Evolutionary conservation across 176 grass and related monocot genomes (phyloP).

Genomic region (Juncus inflexus): DNA sequence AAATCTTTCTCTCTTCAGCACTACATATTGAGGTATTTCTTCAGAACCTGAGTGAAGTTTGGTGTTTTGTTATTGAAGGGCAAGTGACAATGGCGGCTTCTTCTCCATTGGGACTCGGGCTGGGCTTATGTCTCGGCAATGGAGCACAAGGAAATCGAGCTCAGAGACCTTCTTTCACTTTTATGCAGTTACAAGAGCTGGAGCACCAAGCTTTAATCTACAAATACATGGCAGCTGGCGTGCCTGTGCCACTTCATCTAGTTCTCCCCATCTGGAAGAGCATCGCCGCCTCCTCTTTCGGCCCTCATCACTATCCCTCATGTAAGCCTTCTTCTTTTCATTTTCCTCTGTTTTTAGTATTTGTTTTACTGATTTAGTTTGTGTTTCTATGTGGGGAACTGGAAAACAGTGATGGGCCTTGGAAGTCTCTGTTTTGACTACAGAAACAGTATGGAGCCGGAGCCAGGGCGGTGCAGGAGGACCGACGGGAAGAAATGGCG

Average conservation of each 20-base stretch:
- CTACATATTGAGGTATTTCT: not conserved
- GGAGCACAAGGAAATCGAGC: conserved; percentile 12
- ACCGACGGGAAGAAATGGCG: conserved; percentile 99
- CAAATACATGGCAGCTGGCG: conserved; percentile 86
- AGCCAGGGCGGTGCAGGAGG: conserved; percentile 83
- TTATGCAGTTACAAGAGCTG: conserved; percentile 98
- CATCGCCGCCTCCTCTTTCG: conserved; percentile 81
- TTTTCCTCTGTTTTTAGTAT: not conserved
- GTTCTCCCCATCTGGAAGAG: conserved; percentile 99
- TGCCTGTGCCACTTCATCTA: conserved; percentile 85
- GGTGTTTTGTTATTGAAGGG: conserved; percentile 12
- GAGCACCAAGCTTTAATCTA: conserved; percentile 99
- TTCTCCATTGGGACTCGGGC: conserved; percentile 61
- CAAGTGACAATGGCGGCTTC: conserved; percentile 60
- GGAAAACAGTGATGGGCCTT: conserved; percentile 59
- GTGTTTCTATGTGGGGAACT: not conserved
- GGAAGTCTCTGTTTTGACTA: conserved; percentile 94
- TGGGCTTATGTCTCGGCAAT: conserved; percentile 48
- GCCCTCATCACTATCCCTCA: conserved; percentile 67
- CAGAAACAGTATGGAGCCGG: conserved; percentile 92
- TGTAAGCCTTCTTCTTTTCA: conserved; percentile 27
- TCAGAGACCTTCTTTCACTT: conserved; percentile 50
- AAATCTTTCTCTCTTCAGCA: not conserved
- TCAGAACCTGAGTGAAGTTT: not conserved
- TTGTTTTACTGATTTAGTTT: not conserved